These are phyloP conservation scores for Pisolithus microcarpus DNA, from an alignment of 768 basidiomycete genomes.

Conservation along the genomic window DNA sequence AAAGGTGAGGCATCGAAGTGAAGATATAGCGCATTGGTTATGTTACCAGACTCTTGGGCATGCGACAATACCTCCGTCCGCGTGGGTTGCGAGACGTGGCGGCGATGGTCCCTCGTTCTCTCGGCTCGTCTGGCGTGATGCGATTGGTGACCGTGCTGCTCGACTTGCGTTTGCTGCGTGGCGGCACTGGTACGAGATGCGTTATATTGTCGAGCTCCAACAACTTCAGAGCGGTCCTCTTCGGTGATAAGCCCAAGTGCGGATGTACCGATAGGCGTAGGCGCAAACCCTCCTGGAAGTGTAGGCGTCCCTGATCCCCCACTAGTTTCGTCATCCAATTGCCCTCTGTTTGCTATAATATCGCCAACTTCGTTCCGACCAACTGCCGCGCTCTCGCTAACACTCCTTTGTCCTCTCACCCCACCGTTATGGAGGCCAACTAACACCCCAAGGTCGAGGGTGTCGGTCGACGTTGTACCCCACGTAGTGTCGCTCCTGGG, in stretches of 20 bases:
- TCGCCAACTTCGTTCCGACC: slow-evolving; percentile 12
- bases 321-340: slow-evolving; percentile 5
- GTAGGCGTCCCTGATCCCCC: slow-evolving; percentile 16
- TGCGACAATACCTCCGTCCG: slow-evolving; percentile 15
- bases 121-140: slow-evolving; percentile 21
- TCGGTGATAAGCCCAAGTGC: slow-evolving; percentile 27
- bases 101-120: slow-evolving; percentile 11
- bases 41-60: slow-evolving; percentile 15
- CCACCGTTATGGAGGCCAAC: slow-evolving; percentile 27
- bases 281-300: slow-evolving; percentile 15
- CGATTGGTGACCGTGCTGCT: slow-evolving; percentile 14
- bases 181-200: slow-evolving; percentile 15
- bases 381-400: slow-evolving; percentile 11
- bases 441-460: slow-evolving; percentile 24
- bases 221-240: slow-evolving; percentile 15
- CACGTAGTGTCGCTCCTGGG: slow-evolving; percentile 30
- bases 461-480: slow-evolving; percentile 27
- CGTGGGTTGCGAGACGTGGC: slow-evolving; percentile 15
- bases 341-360: slow-evolving; percentile 5
- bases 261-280: slow-evolving; percentile 14
- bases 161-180: slow-evolving; percentile 5
- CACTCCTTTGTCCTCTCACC: slow-evolving; percentile 18
- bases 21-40: slow-evolving; percentile 29
- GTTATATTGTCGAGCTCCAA: slow-evolving; percentile 12
- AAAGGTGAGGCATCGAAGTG: slow-evolving; percentile 31